Evolutionary conservation across 768 basidiomycete genomes (phyloP), one percentile per base, ranked within the genome.

Genomic region (Thelephora aurantiotincta): DNA sequence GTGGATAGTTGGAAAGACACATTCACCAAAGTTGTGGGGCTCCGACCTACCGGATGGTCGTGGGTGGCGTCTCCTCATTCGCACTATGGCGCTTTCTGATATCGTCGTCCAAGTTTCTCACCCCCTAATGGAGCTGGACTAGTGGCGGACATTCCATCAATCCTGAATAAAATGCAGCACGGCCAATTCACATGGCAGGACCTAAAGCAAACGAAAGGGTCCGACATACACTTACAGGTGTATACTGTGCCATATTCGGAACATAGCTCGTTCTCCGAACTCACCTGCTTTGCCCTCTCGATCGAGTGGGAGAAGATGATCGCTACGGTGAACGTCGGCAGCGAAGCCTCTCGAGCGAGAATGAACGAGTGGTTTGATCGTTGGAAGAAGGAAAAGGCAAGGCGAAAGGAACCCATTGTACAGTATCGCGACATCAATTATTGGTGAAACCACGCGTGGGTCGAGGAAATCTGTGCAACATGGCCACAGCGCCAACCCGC

Each of bases 41-140:
- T 98, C 54, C 68, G 93, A 49, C 96, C 96, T 0, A 98, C 96
- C 0, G 96, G 96, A 33, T 98, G 94, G 94, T 87, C 89, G 78
- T 96, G 50, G 59, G 87, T 74, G 2, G 11, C 7, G 38, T 19
- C 16, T 33, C 13, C 48, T 34, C 46, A 35, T 41, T 16, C 16
- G 11, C 20, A 20, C 23, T 33, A 12, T 26, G 19, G 22, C 11
- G 16, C 2, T 41, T 23, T 43, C 18, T 20, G 11, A 26, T 11
- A 16, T 33, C 2, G 30, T 22, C 16, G 20, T 49, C 23, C 48
- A 88, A 86, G 20, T 90, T 76, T 30, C 26, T 30, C 26, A 30
- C 26, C 26, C 4, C 26, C 26, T 30, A 9, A 9, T 9, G 26
- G 26, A 30, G 26, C 26, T 30, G 26, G 26, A 30, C 9, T 30